These are phyloP conservation scores for Penicillium coprophilum DNA, from an alignment of 495 filamentous ascomycete species.

Conservation along the genomic window DNA sequence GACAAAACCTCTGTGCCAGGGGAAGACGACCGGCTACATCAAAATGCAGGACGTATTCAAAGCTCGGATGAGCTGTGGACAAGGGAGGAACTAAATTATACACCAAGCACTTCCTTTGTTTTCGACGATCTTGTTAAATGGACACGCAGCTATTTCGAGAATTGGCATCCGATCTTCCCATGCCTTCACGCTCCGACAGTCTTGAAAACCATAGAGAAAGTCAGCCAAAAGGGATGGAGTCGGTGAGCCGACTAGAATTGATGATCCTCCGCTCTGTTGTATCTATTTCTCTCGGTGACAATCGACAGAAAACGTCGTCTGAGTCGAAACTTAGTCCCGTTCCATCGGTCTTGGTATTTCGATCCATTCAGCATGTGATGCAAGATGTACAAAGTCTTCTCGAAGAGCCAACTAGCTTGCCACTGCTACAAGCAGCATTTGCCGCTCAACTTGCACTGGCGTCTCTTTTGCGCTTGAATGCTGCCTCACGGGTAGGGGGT, in stretches of 20 bases:
- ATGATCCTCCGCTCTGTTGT: slow-evolving; percentile 47
- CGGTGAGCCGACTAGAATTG: slow-evolving; percentile 27
- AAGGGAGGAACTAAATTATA: slow-evolving; percentile 28
- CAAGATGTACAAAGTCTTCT: slow-evolving; percentile 37
- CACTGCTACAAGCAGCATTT: slow-evolving; percentile 45
- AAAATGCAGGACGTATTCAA: slow-evolving; percentile 10
- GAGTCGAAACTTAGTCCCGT: slow-evolving; percentile 21
- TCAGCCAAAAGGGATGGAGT: slow-evolving; percentile 24
- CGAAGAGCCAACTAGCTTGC: slow-evolving; percentile 38
- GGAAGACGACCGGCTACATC: slow-evolving; percentile 46
- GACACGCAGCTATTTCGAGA: slow-evolving; percentile 47
- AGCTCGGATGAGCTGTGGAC: slow-evolving; percentile 31
- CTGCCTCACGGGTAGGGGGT: slow-evolving; percentile 49
- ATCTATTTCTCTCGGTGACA: slow-evolving; percentile 44
- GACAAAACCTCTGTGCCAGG: slow-evolving; percentile 44
- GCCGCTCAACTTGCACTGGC: slow-evolving; percentile 47
- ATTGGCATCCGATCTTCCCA: slow-evolving; percentile 52
- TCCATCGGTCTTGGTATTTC: slow-evolving; percentile 38
- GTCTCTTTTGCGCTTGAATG: slow-evolving; percentile 47
- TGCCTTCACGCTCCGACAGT: slow-evolving; percentile 46
- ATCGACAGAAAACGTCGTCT: slow-evolving; percentile 23
- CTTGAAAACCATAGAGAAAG: slow-evolving; percentile 37
- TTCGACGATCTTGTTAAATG: slow-evolving; percentile 41
- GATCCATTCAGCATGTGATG: slow-evolving; percentile 39
- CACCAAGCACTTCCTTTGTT: slow-evolving; percentile 10